Evolutionary conservation across 2,329 filamentous ascomycete species (phyloP).

Genomic region (Curvularia lunata): DNA sequence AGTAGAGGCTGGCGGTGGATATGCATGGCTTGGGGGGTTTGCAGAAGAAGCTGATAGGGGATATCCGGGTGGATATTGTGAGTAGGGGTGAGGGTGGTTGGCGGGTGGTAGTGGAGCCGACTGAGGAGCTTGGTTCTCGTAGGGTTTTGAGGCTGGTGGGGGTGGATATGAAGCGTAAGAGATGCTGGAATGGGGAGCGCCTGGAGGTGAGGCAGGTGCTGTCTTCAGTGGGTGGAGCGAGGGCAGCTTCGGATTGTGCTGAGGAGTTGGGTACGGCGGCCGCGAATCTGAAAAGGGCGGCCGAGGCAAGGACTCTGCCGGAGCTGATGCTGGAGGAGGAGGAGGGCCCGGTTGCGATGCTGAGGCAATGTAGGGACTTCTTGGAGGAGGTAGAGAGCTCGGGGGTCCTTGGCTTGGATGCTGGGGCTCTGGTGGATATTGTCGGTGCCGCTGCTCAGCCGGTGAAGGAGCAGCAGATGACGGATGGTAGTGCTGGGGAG

Average conservation of each 20-base stretch:
- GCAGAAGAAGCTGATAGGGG: conserved; percentile 48
- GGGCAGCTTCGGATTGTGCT: conserved; percentile 44
- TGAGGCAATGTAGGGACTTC: conserved; percentile 43
- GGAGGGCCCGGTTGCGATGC: conserved; percentile 40
- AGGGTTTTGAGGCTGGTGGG: conserved; percentile 38
- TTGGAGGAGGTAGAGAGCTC: conserved; percentile 43
- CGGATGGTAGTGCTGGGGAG: conserved; percentile 41
- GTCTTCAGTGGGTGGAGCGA: conserved; percentile 48
- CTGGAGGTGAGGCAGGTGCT: conserved; percentile 42
- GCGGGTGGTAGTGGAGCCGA: conserved; percentile 45
- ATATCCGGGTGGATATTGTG: conserved; percentile 52
- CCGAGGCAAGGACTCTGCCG: conserved; percentile 38
- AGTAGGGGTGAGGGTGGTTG: conserved; percentile 50
- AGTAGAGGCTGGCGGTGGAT: conserved; percentile 50
- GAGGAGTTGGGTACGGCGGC: conserved; percentile 36
- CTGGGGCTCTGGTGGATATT: conserved; percentile 36
- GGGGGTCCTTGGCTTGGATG: conserved; percentile 40
- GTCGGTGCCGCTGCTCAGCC: conserved; percentile 38
- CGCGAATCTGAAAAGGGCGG: conserved; percentile 38
- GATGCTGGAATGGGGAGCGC: conserved; percentile 29
- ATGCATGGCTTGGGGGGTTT: conserved; percentile 46
- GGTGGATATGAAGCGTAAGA: conserved; percentile 43
- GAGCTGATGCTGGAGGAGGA: conserved; percentile 39
- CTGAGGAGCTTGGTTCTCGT: conserved; percentile 46
- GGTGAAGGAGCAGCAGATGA: conserved; percentile 39